Evolutionary conservation across 2,329 filamentous ascomycete species (phyloP), one percentile per base, ranked within the genome.

Genomic region (Exophiala lecanii-corni): DNA sequence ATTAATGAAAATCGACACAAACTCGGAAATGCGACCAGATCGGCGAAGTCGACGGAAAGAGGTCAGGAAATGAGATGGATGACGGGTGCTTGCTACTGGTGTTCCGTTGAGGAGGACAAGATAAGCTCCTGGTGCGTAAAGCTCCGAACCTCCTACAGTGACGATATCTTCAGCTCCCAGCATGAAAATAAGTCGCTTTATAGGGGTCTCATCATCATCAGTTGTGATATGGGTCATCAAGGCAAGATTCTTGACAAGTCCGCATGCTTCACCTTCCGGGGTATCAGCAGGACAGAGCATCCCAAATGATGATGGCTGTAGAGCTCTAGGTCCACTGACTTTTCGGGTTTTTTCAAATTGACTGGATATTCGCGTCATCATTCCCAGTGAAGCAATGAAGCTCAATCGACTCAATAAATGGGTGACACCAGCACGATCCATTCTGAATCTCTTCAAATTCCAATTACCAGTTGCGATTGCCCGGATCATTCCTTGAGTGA

Each of bases 211-310:
- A 43, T 96, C 89, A 43, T 94, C 88, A 52, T 95, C 88, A 2
- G 92, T 98, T 1, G 92, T 98, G 56, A 98, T 97, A 60, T 98
- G 94, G 39, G 94, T 98, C 92, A 98, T 98, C 44, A 98, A 73
- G 6, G 92, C 92, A 70, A 98, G 68, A 60, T 98, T 98, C 74
- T 98, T 98, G 56, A 98, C 89, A 44, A 98, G 70, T 74, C 92
- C 92, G 69, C 92, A 98, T 9, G 92, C 89, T 71, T 98, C 92
- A 68, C 92, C 92, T 82, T 98, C 92, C 5, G 92, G 92, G 0
- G 92, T 98, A 73, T 98, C 92, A 9, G 92, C 94, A 0, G 89
- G 86, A 62, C 92, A 98, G 41, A 98, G 74, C 89, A 98, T 96
- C 56, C 92, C 92, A 70, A 95, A 98, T 56, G 98, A 92, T 1